Base-by-base conservation (phyloP, 1,139 yeast genomes). In the Diutina mesorugosa region DNA sequence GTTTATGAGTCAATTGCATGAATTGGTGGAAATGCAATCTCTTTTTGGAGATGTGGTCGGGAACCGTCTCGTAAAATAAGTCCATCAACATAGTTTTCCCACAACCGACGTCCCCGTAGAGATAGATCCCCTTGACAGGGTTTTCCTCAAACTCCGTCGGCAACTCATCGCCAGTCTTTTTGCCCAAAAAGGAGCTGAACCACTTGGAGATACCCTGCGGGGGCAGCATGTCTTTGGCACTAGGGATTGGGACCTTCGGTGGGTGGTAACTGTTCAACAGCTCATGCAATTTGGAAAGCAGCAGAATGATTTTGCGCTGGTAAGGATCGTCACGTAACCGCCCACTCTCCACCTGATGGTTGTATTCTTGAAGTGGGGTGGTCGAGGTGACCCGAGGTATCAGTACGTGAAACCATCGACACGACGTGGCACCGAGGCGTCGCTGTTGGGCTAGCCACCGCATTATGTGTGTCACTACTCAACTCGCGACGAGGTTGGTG, bases 61-160 rank as follows among this genome's bases (percentile, higher is more conserved):
- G 97, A 16, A 93, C 78, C 0, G 97, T 89, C 28, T 81, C 74
- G 70, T 90, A 93, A 65, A 93, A 93, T 64, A 93, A 76, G 69
- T 93, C 99, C 98, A 93, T 91, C 61, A 93, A 76, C 97, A 93
- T 93, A 5, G 99, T 93, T 67, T 93, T 93, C 9, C 99, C 99
- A 70, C 98, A 90, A 4, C 99, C 99, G 52, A 93, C 99, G 68
- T 93, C 99, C 21, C 99, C 99, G 69, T 89, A 93, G 32, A 93
- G 76, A 67, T 93, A 93, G 16, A 93, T 86, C 2, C 99, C 99
- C 62, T 80, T 95, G 45, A 80, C 74, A 9, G 64, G 66, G 58
- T 66, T 70, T 35, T 68, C 71, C 1, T 67, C 64, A 59, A 60
- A 56, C 47, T 58, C 60, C 28, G 56, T 6, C 38, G 21, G 35